Percentiles rank a stretch among this genome's conserved stretches.
Conservation (phyloP, 2,329 filamentous ascomycete genomes). For the Corniculantispora saksenae region DNA sequence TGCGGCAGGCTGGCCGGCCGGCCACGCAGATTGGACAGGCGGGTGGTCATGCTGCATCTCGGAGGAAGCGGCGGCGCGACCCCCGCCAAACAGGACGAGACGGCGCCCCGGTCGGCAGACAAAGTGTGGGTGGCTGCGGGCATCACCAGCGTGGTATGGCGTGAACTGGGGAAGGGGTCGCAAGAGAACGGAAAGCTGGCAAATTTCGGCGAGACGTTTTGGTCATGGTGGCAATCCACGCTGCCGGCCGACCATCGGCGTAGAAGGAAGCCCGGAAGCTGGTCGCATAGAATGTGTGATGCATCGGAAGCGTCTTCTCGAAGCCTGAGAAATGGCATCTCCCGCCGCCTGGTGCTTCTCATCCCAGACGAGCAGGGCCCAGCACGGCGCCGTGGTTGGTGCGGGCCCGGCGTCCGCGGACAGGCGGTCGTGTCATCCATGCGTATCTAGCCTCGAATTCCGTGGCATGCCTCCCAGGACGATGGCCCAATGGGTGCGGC, state of each 20-base stretch:
- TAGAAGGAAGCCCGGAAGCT: neutral
- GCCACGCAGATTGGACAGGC: neutral
- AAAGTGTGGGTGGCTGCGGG: neutral
- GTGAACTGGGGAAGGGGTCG: neutral
- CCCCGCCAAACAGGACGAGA: neutral
- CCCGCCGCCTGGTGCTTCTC: neutral
- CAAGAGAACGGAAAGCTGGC: neutral
- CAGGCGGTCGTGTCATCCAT: neutral
- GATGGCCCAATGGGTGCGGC: neutral
- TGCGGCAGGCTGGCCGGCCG: slow-evolving; percentile 6
- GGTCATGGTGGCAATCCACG: neutral
- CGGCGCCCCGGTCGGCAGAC: neutral
- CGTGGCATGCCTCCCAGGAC: neutral
- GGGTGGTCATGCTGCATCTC: slow-evolving; percentile 3
- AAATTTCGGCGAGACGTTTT: neutral
- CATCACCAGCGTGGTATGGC: neutral
- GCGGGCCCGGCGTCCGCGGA: slow-evolving; percentile 15
- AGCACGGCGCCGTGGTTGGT: neutral
- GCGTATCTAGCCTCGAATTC: neutral
- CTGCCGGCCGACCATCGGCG: slow-evolving; percentile 10
- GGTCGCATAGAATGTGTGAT: neutral
- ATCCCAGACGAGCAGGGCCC: neutral
- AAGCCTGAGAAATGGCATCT: neutral
- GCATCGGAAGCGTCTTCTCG: neutral
- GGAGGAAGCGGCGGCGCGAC: neutral